phyloP scores from a whole-genome alignment of 2,329 filamentous ascomycete species.

The Talaromyces amestolkiae region DNA sequence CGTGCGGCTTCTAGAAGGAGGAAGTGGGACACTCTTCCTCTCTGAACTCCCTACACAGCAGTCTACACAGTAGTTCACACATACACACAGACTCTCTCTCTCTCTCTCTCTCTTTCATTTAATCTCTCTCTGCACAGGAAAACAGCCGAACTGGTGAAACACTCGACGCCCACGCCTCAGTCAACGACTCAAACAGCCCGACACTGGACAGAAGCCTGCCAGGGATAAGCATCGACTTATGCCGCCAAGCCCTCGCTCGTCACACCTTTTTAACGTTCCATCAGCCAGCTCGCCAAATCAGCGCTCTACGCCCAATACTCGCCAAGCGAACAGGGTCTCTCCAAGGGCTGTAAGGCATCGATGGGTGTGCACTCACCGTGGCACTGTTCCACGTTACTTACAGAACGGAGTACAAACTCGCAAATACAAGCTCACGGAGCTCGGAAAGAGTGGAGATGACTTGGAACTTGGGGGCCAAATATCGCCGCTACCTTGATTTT shows the following conservation, averaged over 20 bases:
- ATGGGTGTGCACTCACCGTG: not conserved
- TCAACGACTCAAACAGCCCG: not conserved
- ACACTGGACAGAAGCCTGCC: not conserved
- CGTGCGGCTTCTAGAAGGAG: constrained; percentile 8
- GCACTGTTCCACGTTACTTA: not conserved
- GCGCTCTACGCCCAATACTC: not conserved
- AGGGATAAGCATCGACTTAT: constrained; percentile 2
- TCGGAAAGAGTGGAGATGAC: constrained; percentile 2
- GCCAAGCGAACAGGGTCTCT: constrained; percentile 1
- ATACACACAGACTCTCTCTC: not conserved
- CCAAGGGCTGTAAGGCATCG: not conserved
- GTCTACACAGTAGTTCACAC: too few relatives aligned
- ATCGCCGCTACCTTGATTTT: not conserved
- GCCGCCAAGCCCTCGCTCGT: not conserved
- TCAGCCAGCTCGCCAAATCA: not conserved
- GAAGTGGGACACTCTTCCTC: not conserved
- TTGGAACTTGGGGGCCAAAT: not conserved
- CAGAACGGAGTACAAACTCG: not conserved
- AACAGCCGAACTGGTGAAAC: not conserved
- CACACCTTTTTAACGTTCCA: constrained; percentile 1
- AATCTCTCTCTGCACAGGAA: not conserved
- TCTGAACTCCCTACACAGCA: too few relatives aligned
- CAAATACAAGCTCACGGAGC: constrained; percentile 1
- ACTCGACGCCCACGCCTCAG: not conserved
- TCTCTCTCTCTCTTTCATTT: too few relatives aligned